Conservation (phyloP, 768 basidiomycete species). For the Chlorophyllum brunneum region DNA sequence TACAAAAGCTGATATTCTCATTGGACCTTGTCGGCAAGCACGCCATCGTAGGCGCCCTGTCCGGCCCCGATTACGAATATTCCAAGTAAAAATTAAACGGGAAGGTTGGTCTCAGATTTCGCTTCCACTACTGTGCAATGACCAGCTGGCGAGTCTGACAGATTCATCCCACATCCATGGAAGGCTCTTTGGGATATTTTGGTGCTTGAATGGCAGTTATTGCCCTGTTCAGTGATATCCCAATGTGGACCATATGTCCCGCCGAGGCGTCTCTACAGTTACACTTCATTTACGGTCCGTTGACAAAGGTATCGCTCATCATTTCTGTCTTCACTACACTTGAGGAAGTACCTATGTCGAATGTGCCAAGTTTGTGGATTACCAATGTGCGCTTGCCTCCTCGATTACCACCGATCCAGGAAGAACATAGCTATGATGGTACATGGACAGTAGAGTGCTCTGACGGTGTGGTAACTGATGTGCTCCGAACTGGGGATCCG, state of each 20-base stretch:
- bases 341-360: neutral
- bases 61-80: conserved; percentile 6
- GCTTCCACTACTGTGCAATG: neutral
- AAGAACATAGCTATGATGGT: conserved; percentile 4
- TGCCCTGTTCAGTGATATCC: too few relatives aligned
- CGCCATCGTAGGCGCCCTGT: neutral
- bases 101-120: neutral
- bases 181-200: neutral
- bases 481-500: conserved; percentile 9
- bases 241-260: too few relatives aligned
- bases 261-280: too few relatives aligned
- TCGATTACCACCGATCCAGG: conserved; percentile 4
- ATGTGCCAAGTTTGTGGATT: conserved; percentile 14
- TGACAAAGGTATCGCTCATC: too few relatives aligned
- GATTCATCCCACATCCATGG: neutral
- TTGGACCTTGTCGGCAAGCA: neutral
- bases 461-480: conserved; percentile 16
- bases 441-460: conserved; percentile 21
- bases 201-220: conserved; percentile 13
- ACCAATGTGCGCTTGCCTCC: conserved; percentile 17
- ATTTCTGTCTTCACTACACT: too few relatives aligned
- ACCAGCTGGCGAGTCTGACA: neutral
- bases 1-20: conserved; percentile 3
- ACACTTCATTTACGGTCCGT: too few relatives aligned
- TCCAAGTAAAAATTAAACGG: neutral